These are phyloP conservation scores for Tolypocladium inflatum DNA, from an alignment of 2,329 filamentous ascomycete species.

Conservation along the genomic window DNA sequence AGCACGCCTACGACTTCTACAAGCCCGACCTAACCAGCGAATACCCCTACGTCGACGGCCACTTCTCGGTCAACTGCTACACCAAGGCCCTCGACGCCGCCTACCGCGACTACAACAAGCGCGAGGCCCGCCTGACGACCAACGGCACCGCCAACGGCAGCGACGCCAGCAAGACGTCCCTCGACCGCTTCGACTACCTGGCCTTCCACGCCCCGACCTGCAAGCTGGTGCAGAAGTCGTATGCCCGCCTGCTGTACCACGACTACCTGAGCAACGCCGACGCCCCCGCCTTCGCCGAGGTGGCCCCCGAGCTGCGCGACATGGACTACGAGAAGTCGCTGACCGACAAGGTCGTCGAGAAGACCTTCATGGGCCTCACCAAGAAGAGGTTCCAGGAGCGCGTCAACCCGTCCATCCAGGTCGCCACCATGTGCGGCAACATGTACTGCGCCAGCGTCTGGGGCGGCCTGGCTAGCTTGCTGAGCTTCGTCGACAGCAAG, in stretches of 20 bases:
- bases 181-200: conserved; percentile 79
- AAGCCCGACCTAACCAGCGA: conserved; percentile 83
- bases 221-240: conserved; percentile 82
- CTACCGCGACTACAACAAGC: conserved; percentile 72
- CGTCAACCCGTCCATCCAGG: conserved; percentile 62
- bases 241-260: conserved; percentile 75
- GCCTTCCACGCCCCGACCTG: conserved; percentile 78
- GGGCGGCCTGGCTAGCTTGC: conserved; percentile 62
- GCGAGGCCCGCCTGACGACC: conserved; percentile 52
- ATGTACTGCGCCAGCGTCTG: conserved; percentile 66
- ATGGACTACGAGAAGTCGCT: conserved; percentile 73
- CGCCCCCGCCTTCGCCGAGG: conserved; percentile 59
- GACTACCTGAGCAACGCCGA: conserved; percentile 68
- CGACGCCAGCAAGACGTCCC: conserved; percentile 43
- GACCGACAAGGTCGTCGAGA: conserved; percentile 74
- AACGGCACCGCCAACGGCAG: conserved; percentile 30
- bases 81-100: conserved; percentile 69
- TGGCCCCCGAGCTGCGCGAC: conserved; percentile 66
- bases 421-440: conserved; percentile 66
- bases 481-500: conserved; percentile 54
- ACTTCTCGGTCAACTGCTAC: conserved; percentile 77
- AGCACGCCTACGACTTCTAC: conserved; percentile 84
- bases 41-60: conserved; percentile 77
- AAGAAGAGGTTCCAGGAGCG: conserved; percentile 80
- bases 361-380: conserved; percentile 74